Base-by-base conservation (phyloP, 1,284 basidiomycete genomes). In the Pseudozyma thailandica region DNA sequence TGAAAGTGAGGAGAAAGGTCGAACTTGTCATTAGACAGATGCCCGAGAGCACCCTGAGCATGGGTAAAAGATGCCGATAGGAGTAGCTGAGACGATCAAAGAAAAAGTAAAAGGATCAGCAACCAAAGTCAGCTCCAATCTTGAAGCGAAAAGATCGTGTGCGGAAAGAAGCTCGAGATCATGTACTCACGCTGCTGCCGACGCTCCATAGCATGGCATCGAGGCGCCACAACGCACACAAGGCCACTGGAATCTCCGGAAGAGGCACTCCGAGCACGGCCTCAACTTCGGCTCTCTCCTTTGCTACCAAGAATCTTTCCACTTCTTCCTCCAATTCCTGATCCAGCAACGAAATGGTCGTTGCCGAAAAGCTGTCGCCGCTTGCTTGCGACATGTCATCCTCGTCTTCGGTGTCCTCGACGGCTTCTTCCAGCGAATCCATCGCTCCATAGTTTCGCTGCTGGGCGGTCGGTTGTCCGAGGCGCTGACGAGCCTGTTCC, bases 141-240 rank as follows among this genome's bases (percentile, higher is more conserved):
- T 31, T n/a, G n/a, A n/a, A n/a, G 31, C n/a, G 31, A 33, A 33
- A 33, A 3, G 7, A 16, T 33, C 12, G 31, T 33, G 48, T 8
- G 38, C 9, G 39, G 21, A 18, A n/a, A n/a, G n/a, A n/a, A n/a
- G n/a, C n/a, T n/a, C n/a, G n/a, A n/a, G n/a, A n/a, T n/a, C n/a
- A 9, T 16, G n/a, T n/a, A 63, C 60, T 56, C 50, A 63, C 60
- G 37, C 62, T 70, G 31, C 68, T 72, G 12, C 74, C 79, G 7
- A 81, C 25, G 39, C 78, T 76, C 79, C 79, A 81, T 23, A 81
- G 60, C 43, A 78, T 72, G 13, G 74, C 74, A 42, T 81, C 79
- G 30, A 81, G 55, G 10, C 77, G 61, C 79, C 79, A 81, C 18
- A 81, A 55, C 8, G 75, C 59, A 35, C 74, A 73, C 28, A 78